Evolutionary conservation across 129 eudicot genomes (phyloP), one percentile per base, ranked within the genome.

Genomic region (Apium graveolens): DNA sequence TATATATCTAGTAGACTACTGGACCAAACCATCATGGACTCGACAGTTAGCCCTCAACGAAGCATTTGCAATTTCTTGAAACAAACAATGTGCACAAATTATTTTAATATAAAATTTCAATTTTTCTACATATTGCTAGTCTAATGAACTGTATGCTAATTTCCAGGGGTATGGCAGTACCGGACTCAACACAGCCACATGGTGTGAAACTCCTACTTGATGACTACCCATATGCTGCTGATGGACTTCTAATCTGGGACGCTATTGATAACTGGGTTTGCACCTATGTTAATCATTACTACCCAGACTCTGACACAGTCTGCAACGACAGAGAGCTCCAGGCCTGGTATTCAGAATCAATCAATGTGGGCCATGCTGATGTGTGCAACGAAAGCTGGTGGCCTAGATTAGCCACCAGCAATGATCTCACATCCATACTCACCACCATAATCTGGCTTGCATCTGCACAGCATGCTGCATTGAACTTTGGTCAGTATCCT

Each of bases 401-500:
- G 98, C 98, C 97, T 18, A 78, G 86, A 18, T 76, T 95, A 43
- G 87, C 85, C 39, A 82, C 84, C 4, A 83, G 93, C 7, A 89
- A 86, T 63, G 91, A 90, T 82, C 93, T 96, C 38, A 72, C 86
- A 18, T 85, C 93, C 49, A 84, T 96, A 65, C 86, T 96, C 26
- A 96, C 99, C 57, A 96, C 97, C 80, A 62, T 96, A 85, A 90
- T 96, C 71, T 96, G 99, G 99, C 91, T 96, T 7, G 90, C 90
- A 0, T 96, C 99, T 7, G 99, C 99, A 11, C 99, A 96, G 72
- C 99, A 92, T 37, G 99, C 99, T 24, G 97, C 99, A 44, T 85
- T 96, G 5, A 96, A 96, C 83, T 96, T 96, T 69, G 99, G 99
- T 18, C 99, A 96, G 80, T 96, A 96, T 89, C 97, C 99, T 0